Percentiles rank a stretch among this genome's conserved stretches.
Conservation (phyloP, 495 filamentous ascomycete genomes). For the Tuber indicum region DNA sequence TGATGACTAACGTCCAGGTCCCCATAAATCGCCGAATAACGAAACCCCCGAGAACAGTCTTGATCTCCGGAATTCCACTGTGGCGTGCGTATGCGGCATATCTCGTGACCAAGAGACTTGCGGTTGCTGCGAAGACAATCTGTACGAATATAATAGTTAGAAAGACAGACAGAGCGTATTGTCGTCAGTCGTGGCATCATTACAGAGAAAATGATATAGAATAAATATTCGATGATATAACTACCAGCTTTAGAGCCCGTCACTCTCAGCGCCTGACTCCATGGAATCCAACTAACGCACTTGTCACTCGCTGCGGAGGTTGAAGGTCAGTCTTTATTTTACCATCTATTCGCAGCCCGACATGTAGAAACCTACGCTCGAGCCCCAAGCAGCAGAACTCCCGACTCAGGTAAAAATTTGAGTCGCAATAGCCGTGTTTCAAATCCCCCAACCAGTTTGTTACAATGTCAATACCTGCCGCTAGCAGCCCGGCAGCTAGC, state of each 20-base stretch:
- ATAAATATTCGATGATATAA: constrained; percentile 77
- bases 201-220: constrained; percentile 78
- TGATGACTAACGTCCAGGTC: constrained; percentile 84
- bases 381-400: constrained; percentile 90
- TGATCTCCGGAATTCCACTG: constrained; percentile 96
- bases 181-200: constrained; percentile 22
- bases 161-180: background rate
- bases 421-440: constrained; percentile 83
- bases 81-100: constrained; percentile 89
- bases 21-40: constrained; percentile 89
- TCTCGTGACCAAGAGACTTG: constrained; percentile 69
- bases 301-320: constrained; percentile 54
- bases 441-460: constrained; percentile 91
- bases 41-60: constrained; percentile 91
- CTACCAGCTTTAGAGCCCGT: constrained; percentile 57
- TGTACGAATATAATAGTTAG: constrained; percentile 40
- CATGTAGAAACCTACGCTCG: constrained; percentile 51
- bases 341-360: background rate
- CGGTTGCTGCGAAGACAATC: constrained; percentile 73
- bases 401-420: constrained; percentile 78
- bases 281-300: constrained; percentile 78
- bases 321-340: constrained; percentile 4
- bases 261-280: constrained; percentile 64
- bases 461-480: constrained; percentile 83
- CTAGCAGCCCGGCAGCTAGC: constrained; percentile 71